Percentiles rank a stretch among this genome's conserved stretches.
Evolutionary conservation across 352 stramenopile species (phyloP).

Genomic region (Pythium chondricola): DNA sequence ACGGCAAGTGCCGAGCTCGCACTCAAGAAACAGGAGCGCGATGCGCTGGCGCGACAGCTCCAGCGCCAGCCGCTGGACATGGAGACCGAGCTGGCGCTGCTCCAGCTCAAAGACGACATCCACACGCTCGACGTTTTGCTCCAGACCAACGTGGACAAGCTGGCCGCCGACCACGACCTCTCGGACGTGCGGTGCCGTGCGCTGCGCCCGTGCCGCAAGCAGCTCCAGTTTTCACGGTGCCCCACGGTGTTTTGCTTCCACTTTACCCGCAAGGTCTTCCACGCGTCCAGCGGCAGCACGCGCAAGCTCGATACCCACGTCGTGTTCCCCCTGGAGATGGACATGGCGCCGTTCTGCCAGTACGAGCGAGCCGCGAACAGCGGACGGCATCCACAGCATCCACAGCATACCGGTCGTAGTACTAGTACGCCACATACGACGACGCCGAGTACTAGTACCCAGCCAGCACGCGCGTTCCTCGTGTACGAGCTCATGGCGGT

Average conservation of each 20-base stretch:
- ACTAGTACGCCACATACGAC: too few relatives aligned
- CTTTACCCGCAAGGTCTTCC: conserved; percentile 85
- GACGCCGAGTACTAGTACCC: neutral
- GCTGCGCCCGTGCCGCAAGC: conserved; percentile 54
- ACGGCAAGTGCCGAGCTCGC: conserved; percentile 51
- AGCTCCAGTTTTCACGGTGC: conserved; percentile 69
- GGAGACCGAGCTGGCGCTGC: conserved; percentile 44
- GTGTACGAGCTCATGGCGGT: conserved; percentile 74
- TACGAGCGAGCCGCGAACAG: conserved; percentile 35
- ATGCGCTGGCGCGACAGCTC: conserved; percentile 21
- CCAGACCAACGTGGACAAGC: conserved; percentile 9
- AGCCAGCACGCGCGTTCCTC: conserved; percentile 24
- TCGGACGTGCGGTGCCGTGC: conserved; percentile 23
- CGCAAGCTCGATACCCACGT: conserved; percentile 79
- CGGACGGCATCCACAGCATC: neutral
- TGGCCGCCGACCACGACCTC: conserved; percentile 19
- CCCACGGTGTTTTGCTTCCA: conserved; percentile 85
- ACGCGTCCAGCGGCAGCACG: conserved; percentile 45
- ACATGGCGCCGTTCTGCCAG: conserved; percentile 72
- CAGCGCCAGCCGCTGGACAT: conserved; percentile 19
- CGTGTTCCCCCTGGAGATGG: conserved; percentile 69
- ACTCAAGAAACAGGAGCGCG: conserved; percentile 19
- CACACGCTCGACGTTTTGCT: conserved; percentile 45
- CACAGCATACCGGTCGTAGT: too few relatives aligned
- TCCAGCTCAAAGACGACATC: conserved; percentile 63